Conservation (phyloP, 352 stramenopile genomes). For the Globisporangium spiculum region DNA sequence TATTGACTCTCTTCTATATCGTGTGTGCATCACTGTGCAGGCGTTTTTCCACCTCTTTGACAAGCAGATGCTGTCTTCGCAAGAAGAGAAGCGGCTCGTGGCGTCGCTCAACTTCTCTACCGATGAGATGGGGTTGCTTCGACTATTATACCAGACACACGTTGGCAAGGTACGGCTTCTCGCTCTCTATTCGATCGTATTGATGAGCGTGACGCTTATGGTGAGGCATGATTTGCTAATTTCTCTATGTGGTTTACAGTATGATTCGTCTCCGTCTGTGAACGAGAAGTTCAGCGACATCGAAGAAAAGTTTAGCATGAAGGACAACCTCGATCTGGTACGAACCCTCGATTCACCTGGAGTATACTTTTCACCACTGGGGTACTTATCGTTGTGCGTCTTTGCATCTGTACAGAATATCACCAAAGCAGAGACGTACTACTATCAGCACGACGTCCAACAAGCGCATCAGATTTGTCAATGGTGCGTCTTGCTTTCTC, state of each 20-base stretch:
- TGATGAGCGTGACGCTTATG: background rate
- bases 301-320: constrained; percentile 53
- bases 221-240: background rate
- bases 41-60: constrained; percentile 85
- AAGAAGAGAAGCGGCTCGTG: constrained; percentile 69
- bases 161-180: constrained; percentile 48
- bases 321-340: constrained; percentile 64
- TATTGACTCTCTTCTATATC: background rate
- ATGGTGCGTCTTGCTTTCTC: constrained; percentile 34
- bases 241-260: constrained; percentile 30
- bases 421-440: constrained; percentile 74
- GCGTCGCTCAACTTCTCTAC: constrained; percentile 62
- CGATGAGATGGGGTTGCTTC: constrained; percentile 59
- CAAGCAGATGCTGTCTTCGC: constrained; percentile 77
- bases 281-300: constrained; percentile 63
- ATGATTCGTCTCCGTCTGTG: constrained; percentile 47
- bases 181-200: background rate
- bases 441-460: constrained; percentile 86
- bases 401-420: constrained; percentile 43
- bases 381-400: background rate
- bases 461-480: constrained; percentile 76
- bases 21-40: constrained; percentile 14
- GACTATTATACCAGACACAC: constrained; percentile 62
- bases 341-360: too few species aligned
- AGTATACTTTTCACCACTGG: background rate